Evolutionary conservation across 352 stramenopile genomes (phyloP), one percentile per base, ranked within the genome.

Genomic region (Thalassiosira livingstoniorum): DNA sequence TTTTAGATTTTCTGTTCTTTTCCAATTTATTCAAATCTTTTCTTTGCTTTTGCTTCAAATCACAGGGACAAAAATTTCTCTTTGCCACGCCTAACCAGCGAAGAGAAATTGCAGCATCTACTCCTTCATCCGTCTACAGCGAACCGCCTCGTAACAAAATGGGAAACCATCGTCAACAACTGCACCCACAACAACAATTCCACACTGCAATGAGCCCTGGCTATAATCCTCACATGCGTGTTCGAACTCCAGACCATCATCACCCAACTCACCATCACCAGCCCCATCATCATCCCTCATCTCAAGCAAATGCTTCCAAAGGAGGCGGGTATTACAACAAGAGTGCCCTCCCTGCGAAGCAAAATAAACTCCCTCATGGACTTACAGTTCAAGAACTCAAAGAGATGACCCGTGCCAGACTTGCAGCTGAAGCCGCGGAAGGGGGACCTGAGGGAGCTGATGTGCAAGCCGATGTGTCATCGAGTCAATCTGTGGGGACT

Each of bases 361-460:
- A 58, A 58, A 29, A 11, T 51, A 93, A 93, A 65, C 72, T 94
- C 29, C 86, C 88, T 62, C 91, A 94, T 63, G 89, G 91, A 34
- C 75, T 95, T 2, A 95, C 89, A 3, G 89, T 95, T 2, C 75
- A 92, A 55, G 89, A 95, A 76, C 73, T 94, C 23, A 95, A 95
- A 69, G 87, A 94, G 74, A 94, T 95, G 91, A 95, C 91, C 11
- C 90, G 90, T 47, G 91, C 91, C 18, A 61, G 89, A 58, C 78
- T 95, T 21, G 87, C 91, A 37, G 82, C 79, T 2, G 90, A 94
- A 76, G 88, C 81, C 0, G 69, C 87, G 42, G 43, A 34, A 35
- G 72, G 32, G 18, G 53, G 55, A 34, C 62, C 62, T 13, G 47
- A 58, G 11, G 4, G 25, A 7, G 5, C 7, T 18, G 15, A 39